Conservation (phyloP, 2,329 filamentous ascomycete genomes). For the Thielaviopsis populi region DNA sequence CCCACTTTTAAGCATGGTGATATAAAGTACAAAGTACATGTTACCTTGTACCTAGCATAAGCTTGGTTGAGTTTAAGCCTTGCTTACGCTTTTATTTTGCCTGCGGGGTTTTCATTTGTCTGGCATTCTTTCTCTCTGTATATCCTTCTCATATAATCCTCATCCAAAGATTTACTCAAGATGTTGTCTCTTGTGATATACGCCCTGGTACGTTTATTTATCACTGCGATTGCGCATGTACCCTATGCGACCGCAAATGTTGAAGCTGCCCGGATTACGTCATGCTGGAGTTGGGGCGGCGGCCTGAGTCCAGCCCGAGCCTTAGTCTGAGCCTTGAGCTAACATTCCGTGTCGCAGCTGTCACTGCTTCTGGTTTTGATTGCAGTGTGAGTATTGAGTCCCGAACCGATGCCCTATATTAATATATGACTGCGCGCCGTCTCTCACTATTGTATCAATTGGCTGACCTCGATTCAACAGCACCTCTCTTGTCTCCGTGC, state of each 20-base stretch:
- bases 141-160: neutral
- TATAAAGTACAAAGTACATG: too few species aligned
- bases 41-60: too few species aligned
- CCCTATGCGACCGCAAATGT: neutral
- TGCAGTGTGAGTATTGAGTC: neutral
- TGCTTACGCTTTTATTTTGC: neutral
- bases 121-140: neutral
- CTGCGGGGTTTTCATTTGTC: neutral
- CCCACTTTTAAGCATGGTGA: neutral
- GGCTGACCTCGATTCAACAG: neutral
- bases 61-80: too few species aligned
- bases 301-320: neutral
- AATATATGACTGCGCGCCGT: too few species aligned
- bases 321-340: neutral
- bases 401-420: neutral
- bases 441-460: neutral
- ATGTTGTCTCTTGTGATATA: conserved; percentile 2
- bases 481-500: neutral
- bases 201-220: neutral
- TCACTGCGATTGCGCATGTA: neutral
- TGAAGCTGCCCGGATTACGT: neutral
- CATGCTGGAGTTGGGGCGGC: neutral
- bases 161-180: neutral
- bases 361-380: conserved; percentile 1
- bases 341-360: neutral